Evolutionary conservation across 768 basidiomycete species (phyloP).

Genomic region (Rhodotorula taiwanensis): DNA sequence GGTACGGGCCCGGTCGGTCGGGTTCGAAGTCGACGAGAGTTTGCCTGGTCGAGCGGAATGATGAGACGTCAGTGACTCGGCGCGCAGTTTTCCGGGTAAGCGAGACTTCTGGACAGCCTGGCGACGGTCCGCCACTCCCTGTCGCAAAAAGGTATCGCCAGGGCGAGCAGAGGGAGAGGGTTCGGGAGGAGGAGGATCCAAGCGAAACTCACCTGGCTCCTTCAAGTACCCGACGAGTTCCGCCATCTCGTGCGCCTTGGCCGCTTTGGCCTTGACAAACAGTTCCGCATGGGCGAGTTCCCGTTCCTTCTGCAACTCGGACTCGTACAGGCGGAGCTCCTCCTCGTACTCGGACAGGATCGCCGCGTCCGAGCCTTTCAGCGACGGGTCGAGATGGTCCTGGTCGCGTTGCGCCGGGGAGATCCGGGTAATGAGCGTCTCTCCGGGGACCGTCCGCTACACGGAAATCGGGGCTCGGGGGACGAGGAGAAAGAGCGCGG

Average conservation of each 20-base stretch:
- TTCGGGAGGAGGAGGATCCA: no score
- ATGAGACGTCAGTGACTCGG: neutral
- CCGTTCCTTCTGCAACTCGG: conserved; percentile 30
- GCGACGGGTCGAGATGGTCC: conserved; percentile 13
- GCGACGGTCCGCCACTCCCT: no score
- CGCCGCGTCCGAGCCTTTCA: conserved; percentile 20
- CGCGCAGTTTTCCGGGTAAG: no score
- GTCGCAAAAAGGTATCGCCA: no score
- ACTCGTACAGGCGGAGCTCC: conserved; percentile 33
- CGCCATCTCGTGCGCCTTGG: conserved; percentile 4
- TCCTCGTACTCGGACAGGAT: conserved; percentile 32
- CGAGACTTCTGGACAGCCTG: no score
- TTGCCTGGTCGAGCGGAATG: neutral
- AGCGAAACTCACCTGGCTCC: conserved; percentile 11
- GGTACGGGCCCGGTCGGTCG: neutral
- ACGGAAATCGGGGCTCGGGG: neutral
- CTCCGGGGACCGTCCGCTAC: no score
- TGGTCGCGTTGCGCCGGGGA: neutral
- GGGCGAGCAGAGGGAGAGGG: no score
- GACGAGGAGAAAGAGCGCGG: neutral
- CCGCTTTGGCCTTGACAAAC: conserved; percentile 23
- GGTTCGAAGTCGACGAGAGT: neutral
- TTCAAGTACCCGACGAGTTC: conserved; percentile 29
- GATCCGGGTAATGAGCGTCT: neutral
- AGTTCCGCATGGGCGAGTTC: conserved; percentile 32